These are phyloP conservation scores for Dryas drummondii DNA, from an alignment of 306 rosid genomes.

Conservation along the genomic window DNA sequence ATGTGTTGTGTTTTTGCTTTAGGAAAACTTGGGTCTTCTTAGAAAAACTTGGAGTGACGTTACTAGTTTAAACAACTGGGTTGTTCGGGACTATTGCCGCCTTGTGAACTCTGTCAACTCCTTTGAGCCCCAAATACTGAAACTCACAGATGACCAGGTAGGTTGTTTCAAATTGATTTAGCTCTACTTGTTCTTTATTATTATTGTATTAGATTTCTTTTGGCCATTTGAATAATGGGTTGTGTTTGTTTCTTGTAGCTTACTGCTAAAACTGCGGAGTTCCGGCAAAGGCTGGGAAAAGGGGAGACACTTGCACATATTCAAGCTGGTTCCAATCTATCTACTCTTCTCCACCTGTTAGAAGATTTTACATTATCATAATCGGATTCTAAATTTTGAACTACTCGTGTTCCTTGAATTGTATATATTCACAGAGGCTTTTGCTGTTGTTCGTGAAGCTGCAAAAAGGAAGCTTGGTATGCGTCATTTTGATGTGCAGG, in stretches of 20 bases:
- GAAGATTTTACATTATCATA: background rate
- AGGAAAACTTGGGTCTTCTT: slow-evolving; percentile 61
- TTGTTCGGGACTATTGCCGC: slow-evolving; percentile 75
- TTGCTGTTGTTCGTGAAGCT: slow-evolving; percentile 98
- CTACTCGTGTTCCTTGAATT: slow-evolving; percentile 3
- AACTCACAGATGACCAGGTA: slow-evolving; percentile 73
- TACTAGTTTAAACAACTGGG: slow-evolving; percentile 78
- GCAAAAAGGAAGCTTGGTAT: slow-evolving; percentile 88
- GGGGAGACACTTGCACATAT: slow-evolving; percentile 84
- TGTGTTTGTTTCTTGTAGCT: slow-evolving; percentile 34
- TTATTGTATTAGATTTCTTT: background rate
- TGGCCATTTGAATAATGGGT: slow-evolving; percentile 8
- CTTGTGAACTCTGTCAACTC: slow-evolving; percentile 73
- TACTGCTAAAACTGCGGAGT: slow-evolving; percentile 70
- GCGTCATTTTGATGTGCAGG: slow-evolving; percentile 99
- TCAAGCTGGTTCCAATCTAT: slow-evolving; percentile 63
- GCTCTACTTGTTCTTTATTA: background rate
- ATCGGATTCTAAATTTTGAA: background rate
- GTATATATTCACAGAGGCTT: slow-evolving; percentile 62
- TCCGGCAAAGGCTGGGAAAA: slow-evolving; percentile 56
- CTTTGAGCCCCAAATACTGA: slow-evolving; percentile 55
- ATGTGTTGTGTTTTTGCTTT: slow-evolving; percentile 21
- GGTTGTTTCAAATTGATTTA: background rate
- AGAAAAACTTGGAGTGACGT: slow-evolving; percentile 56
- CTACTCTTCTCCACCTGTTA: background rate